Conservation (phyloP, 2,329 filamentous ascomycete genomes). For the Fusarium mangiferae region DNA sequence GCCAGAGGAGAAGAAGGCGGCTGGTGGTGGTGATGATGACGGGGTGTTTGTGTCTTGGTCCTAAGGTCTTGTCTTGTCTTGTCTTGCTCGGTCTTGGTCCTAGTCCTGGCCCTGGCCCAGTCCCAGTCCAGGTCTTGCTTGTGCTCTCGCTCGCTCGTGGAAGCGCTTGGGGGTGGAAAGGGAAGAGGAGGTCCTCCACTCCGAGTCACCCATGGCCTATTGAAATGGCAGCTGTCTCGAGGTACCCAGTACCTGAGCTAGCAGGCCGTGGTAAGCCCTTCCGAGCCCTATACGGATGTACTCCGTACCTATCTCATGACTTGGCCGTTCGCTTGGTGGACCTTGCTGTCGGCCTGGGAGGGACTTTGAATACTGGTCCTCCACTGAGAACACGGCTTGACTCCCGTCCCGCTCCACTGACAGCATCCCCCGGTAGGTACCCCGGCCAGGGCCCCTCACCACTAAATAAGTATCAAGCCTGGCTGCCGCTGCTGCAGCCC, state of each 20-base stretch:
- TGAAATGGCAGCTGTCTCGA: conserved; percentile 7
- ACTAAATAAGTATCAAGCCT: conserved; percentile 19
- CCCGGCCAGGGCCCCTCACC: conserved; percentile 14
- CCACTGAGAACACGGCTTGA: conserved; percentile 31
- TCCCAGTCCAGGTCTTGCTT: conserved; percentile 7
- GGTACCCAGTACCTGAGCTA: conserved; percentile 16
- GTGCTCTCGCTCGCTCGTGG: conserved; percentile 20
- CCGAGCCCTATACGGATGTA: conserved; percentile 7
- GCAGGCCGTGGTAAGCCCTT: background rate
- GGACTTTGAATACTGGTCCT: conserved; percentile 28
- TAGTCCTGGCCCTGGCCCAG: background rate
- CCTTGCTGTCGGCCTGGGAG: conserved; percentile 22
- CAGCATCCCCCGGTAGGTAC: conserved; percentile 26
- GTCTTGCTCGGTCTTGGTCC: conserved; percentile 23
- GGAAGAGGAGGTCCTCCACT: conserved; percentile 38
- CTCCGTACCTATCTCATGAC: conserved; percentile 21
- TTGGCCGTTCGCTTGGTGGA: conserved; percentile 29
- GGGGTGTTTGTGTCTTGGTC: conserved; percentile 35
- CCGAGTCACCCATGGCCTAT: conserved; percentile 11
- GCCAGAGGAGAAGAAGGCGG: conserved; percentile 24
- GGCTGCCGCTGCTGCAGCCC: conserved; percentile 27
- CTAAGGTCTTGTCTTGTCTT: conserved; percentile 6
- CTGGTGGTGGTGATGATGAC: conserved; percentile 34
- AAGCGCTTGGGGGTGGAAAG: conserved; percentile 36
- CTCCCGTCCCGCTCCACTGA: conserved; percentile 38